Evolutionary conservation across 192 early-diverging fungal species (phyloP).

Genomic region (Pecoramyces ruminantium): DNA sequence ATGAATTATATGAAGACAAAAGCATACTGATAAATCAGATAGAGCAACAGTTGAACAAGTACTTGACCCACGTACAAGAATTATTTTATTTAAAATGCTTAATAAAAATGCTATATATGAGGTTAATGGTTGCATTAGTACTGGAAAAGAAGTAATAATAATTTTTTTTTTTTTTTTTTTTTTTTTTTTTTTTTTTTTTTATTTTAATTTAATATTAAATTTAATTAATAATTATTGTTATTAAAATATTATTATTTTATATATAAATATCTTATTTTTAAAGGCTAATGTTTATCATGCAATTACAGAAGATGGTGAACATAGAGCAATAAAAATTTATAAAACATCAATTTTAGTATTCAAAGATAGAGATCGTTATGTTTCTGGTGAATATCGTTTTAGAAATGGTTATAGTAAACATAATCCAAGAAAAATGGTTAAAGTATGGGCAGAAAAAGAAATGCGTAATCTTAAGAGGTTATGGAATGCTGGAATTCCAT

Average conservation of each 20-base stretch:
- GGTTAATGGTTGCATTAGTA: constrained; percentile 93
- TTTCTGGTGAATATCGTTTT: constrained; percentile 88
- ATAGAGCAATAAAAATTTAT: constrained; percentile 91
- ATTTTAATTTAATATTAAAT: no score
- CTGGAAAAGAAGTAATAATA: constrained; percentile 95
- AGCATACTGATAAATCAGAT: constrained; percentile 74
- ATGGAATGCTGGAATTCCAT: constrained; percentile 65
- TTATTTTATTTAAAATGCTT: constrained; percentile 89
- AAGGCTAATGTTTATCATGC: constrained; percentile 97
- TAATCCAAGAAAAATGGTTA: constrained; percentile 97
- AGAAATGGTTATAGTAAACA: constrained; percentile 60
- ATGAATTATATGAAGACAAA: not conserved
- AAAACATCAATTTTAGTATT: constrained; percentile 96
- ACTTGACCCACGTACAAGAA: constrained; percentile 90
- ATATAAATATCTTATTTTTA: not conserved
- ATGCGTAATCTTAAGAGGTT: constrained; percentile 94
- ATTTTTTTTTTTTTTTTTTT: no score
- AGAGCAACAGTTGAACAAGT: constrained; percentile 95
- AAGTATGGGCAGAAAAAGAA: constrained; percentile 97
- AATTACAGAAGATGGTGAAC: constrained; percentile 56
- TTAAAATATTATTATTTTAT: constrained; percentile 2
- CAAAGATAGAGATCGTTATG: constrained; percentile 96
- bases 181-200: no score
- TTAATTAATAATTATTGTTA: not conserved
- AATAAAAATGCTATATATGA: constrained; percentile 78